Conservation (phyloP, 306 rosid species). For the Lathyrus aphaca region DNA sequence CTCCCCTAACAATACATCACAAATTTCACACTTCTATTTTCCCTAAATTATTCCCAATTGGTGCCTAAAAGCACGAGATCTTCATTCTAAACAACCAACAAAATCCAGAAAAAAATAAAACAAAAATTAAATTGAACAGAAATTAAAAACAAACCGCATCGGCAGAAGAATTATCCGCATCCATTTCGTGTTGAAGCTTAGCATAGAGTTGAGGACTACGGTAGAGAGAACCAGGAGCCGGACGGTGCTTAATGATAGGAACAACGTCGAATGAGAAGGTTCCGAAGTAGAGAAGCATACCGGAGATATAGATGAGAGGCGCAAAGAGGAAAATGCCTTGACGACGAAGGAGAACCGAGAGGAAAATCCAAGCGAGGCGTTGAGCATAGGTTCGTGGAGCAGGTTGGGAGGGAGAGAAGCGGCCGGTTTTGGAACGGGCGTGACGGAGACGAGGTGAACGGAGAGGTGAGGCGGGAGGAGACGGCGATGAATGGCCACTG, state of each 20-base stretch:
- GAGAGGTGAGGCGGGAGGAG: constrained; percentile 72
- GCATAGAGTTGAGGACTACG: constrained; percentile 77
- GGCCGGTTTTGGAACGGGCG: constrained; percentile 57
- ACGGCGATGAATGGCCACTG: constrained; percentile 76
- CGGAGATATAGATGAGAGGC: constrained; percentile 77
- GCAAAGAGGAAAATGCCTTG: constrained; percentile 85
- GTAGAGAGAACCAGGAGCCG: constrained; percentile 78
- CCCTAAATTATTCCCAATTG: background rate
- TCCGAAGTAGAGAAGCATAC: constrained; percentile 84
- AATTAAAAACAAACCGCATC: constrained; percentile 66
- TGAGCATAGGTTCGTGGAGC: constrained; percentile 59
- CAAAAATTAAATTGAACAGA: background rate
- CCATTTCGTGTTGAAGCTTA: constrained; percentile 73
- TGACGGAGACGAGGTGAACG: constrained; percentile 78
- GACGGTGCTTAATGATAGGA: constrained; percentile 71
- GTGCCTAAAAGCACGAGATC: too few relatives aligned
- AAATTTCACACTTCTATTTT: background rate
- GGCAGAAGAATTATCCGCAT: constrained; percentile 65
- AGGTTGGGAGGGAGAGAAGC: constrained; percentile 50
- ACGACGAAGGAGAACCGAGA: constrained; percentile 79
- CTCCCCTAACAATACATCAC: background rate
- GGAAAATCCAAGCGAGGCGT: constrained; percentile 69
- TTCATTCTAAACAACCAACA: background rate
- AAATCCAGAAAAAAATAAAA: background rate
- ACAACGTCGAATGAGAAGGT: constrained; percentile 74